These are phyloP conservation scores for Rhododendron ferrugineum DNA, from an alignment of 148 eudicot species.

Conservation along the genomic window DNA sequence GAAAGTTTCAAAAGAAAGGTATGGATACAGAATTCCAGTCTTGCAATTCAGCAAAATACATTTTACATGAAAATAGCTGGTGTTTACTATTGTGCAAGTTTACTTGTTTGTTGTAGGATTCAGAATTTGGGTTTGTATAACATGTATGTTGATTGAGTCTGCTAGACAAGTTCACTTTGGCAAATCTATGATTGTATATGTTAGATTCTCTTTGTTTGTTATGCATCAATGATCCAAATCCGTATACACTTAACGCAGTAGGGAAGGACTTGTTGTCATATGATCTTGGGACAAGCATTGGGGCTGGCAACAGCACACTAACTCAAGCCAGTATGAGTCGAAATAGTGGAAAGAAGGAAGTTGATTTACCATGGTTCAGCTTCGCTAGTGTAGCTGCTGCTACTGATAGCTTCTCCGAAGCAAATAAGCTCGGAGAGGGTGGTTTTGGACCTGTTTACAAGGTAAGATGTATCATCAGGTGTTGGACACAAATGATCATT, in stretches of 20 bases:
- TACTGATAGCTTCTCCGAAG: constrained; percentile 8
- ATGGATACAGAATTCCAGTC: background rate
- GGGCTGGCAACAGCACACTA: background rate
- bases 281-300: background rate
- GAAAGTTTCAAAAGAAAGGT: background rate
- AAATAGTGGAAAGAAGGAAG: background rate
- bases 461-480: no score
- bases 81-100: background rate
- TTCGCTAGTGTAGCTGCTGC: background rate
- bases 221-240: background rate
- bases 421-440: no score
- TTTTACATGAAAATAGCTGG: no score
- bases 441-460: no score
- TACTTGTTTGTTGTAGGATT: background rate
- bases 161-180: background rate
- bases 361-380: background rate
- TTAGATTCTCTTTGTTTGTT: background rate
- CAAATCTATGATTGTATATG: background rate
- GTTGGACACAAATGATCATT: no score
- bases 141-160: background rate
- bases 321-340: background rate
- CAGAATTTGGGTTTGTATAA: background rate
- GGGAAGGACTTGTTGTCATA: background rate
- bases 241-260: background rate
- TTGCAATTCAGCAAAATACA: background rate